These are phyloP conservation scores for Aspergillus neoniger DNA, from an alignment of 2,329 filamentous ascomycete genomes.

Conservation along the genomic window DNA sequence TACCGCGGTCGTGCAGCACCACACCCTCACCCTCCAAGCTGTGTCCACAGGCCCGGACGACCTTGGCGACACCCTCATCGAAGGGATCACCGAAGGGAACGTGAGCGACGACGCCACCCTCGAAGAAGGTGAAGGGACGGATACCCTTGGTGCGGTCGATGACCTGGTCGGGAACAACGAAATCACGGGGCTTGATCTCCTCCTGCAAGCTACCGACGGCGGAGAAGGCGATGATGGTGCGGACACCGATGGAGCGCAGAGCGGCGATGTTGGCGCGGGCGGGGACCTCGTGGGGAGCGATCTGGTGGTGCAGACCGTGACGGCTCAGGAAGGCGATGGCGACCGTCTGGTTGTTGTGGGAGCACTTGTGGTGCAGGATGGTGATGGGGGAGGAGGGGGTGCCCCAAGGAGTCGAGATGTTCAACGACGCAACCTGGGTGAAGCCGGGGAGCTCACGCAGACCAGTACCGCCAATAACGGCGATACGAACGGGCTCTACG, in stretches of 20 bases:
- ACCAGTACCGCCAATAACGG: conserved; percentile 90
- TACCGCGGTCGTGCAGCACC: conserved; percentile 78
- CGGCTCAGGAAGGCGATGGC: conserved; percentile 88
- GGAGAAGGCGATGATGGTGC: conserved; percentile 89
- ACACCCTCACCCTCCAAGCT: conserved; percentile 81
- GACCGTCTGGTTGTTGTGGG: conserved; percentile 62
- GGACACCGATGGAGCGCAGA: conserved; percentile 84
- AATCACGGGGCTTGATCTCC: conserved; percentile 92
- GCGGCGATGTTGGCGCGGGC: conserved; percentile 96
- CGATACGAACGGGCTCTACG: conserved; percentile 69
- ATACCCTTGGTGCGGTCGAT: conserved; percentile 97
- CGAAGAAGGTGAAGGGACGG: conserved; percentile 91
- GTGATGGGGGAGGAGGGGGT: conserved; percentile 73
- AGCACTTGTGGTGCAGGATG: conserved; percentile 82
- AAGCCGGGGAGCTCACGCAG: conserved; percentile 85
- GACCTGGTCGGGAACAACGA: conserved; percentile 92
- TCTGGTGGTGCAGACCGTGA: conserved; percentile 84
- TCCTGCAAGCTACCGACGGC: conserved; percentile 92
- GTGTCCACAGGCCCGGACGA: conserved; percentile 76
- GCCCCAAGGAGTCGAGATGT: conserved; percentile 85
- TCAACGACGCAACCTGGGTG: conserved; percentile 76
- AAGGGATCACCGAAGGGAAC: conserved; percentile 97
- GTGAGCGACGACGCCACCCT: conserved; percentile 80
- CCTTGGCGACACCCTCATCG: conserved; percentile 71
- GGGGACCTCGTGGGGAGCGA: conserved; percentile 93